Conservation (phyloP, 805 yeast genomes). For the Zygosaccharomyces bisporus region DNA sequence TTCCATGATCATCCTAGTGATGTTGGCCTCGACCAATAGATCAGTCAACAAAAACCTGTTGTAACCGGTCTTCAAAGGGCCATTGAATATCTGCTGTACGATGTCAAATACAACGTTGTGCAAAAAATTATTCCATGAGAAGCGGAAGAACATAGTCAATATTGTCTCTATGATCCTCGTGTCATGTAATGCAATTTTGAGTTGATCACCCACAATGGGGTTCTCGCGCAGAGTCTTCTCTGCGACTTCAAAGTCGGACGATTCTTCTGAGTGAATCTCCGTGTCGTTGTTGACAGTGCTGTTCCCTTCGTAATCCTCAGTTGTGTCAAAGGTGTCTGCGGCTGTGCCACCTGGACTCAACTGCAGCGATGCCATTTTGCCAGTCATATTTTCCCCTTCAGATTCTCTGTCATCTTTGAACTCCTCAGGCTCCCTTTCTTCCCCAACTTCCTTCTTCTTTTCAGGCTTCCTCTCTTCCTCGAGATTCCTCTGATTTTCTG, state of each 20-base stretch:
- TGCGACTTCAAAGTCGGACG: slow-evolving; percentile 32
- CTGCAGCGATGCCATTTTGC: slow-evolving; percentile 9
- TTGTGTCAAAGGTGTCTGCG: slow-evolving; percentile 4
- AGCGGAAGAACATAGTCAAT: slow-evolving; percentile 62
- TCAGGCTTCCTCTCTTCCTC: neutral
- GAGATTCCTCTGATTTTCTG: neutral
- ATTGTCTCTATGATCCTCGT: slow-evolving; percentile 57
- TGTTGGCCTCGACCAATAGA: slow-evolving; percentile 53
- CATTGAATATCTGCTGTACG: slow-evolving; percentile 77
- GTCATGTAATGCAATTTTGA: slow-evolving; percentile 66
- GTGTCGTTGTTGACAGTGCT: slow-evolving; percentile 12
- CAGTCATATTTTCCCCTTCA: slow-evolving; percentile 4
- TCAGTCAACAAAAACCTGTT: slow-evolving; percentile 61
- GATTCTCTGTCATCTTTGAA: neutral
- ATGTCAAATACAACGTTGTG: slow-evolving; percentile 84
- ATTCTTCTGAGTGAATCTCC: slow-evolving; percentile 21
- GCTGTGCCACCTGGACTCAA: slow-evolving; percentile 6
- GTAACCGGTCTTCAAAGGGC: slow-evolving; percentile 66
- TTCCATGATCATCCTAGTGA: slow-evolving; percentile 59
- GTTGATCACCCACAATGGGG: slow-evolving; percentile 67
- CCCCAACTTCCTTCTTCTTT: neutral
- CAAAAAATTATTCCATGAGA: slow-evolving; percentile 81
- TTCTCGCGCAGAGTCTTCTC: slow-evolving; percentile 45
- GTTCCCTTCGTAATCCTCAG: slow-evolving; percentile 8
- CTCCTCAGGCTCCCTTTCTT: neutral